phyloP scores from a whole-genome alignment of 1,284 basidiomycete genomes.

The Trichosporon faecale region DNA sequence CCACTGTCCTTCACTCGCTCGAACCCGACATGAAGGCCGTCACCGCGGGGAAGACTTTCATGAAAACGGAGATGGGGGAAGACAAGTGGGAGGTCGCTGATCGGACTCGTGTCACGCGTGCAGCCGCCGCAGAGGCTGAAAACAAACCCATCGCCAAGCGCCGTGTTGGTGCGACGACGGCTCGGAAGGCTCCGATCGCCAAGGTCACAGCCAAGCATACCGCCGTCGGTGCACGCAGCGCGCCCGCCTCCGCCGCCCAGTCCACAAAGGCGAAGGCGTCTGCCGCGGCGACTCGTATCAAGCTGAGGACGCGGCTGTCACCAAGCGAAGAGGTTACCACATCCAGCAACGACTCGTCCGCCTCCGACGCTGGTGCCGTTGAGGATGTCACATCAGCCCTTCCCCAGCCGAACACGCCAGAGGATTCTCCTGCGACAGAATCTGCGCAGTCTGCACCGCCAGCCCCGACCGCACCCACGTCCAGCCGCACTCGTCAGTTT shows the following conservation, averaged over 20 bases:
- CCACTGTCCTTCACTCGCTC: constrained; percentile 23
- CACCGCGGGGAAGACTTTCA: constrained; percentile 23
- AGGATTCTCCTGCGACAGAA: neutral
- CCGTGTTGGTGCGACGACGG: neutral
- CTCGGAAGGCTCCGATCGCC: neutral
- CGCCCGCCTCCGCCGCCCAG: constrained; percentile 6
- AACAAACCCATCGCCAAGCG: constrained; percentile 1
- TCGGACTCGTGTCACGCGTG: constrained; percentile 15
- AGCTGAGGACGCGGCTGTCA: neutral
- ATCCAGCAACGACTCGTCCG: neutral
- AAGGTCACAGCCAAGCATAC: constrained; percentile 14
- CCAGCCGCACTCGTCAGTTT: neutral
- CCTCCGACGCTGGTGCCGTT: neutral
- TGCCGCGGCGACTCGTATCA: constrained; percentile 11
- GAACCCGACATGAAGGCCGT: constrained; percentile 21
- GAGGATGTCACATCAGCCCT: neutral
- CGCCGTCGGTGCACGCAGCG: neutral
- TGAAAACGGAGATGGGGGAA: constrained; percentile 25
- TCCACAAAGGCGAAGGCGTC: constrained; percentile 16
- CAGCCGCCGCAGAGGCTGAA: neutral
- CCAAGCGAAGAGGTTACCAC: neutral
- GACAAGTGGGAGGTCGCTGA: constrained; percentile 20
- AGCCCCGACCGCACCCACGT: neutral
- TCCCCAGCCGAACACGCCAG: neutral
- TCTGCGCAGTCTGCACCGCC: neutral